Evolutionary conservation across 495 filamentous ascomycete species (phyloP).

Genomic region (Penicillium bovifimosum): DNA sequence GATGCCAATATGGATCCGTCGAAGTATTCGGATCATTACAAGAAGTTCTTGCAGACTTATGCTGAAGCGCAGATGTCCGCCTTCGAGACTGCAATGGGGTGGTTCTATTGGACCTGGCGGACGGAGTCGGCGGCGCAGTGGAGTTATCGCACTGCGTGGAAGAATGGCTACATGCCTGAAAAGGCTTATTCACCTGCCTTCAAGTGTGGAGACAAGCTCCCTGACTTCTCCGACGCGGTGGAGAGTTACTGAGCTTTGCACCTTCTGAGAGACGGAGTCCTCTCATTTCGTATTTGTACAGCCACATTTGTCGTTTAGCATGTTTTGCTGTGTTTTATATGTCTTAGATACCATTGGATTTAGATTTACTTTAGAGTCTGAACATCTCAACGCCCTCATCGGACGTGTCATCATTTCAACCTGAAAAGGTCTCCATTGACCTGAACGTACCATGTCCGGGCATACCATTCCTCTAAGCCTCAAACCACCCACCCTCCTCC

Average conservation of each 20-base stretch:
- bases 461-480: not conserved
- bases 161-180: conserved; percentile 73
- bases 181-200: conserved; percentile 74
- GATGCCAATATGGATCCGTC: conserved; percentile 67
- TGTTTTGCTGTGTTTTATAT: conserved; percentile 4
- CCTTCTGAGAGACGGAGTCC: too few relatives aligned
- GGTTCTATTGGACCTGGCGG: conserved; percentile 97
- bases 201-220: conserved; percentile 63
- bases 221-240: conserved; percentile 60
- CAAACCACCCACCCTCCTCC: conserved; percentile 73
- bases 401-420: not conserved
- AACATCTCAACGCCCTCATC: not conserved
- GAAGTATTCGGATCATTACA: conserved; percentile 68
- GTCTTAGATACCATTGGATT: conserved; percentile 2
- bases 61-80: conserved; percentile 92
- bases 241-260: conserved; percentile 47
- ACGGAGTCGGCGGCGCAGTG: conserved; percentile 80
- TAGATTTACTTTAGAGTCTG: not conserved
- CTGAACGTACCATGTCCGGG: too few relatives aligned
- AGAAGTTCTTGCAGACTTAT: conserved; percentile 79
- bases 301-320: not conserved
- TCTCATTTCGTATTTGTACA: too few relatives aligned
- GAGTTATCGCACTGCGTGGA: conserved; percentile 85
- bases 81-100: conserved; percentile 88
- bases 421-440: too few relatives aligned